Evolutionary conservation across 495 filamentous ascomycete species (phyloP).

Genomic region (Neurospora discreta): DNA sequence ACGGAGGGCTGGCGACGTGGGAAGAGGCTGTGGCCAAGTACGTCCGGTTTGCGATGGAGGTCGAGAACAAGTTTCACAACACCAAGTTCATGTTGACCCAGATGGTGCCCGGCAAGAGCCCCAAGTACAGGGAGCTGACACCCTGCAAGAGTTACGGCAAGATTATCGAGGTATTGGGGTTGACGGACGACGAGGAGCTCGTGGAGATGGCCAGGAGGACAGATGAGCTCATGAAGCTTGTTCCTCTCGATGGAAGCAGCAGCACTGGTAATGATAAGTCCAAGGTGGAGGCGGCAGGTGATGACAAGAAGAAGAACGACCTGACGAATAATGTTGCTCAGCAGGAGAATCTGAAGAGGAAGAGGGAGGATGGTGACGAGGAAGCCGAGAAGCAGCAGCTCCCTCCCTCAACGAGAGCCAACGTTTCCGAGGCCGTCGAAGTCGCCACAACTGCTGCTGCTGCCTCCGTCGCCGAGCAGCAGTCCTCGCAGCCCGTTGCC

Average conservation of each 20-base stretch:
- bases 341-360: not conserved
- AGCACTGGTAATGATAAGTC: slow-evolving; percentile 23
- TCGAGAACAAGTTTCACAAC: slow-evolving; percentile 79
- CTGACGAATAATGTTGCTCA: not conserved
- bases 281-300: slow-evolving; percentile 27
- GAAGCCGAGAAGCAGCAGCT: not conserved
- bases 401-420: not conserved
- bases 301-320: slow-evolving; percentile 4
- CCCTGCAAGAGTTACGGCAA: slow-evolving; percentile 52
- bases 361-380: not conserved
- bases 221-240: slow-evolving; percentile 52
- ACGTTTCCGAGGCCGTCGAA: not conserved
- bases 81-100: slow-evolving; percentile 84
- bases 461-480: not conserved
- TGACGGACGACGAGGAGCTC: slow-evolving; percentile 40
- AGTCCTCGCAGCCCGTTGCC: not conserved
- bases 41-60: slow-evolving; percentile 54
- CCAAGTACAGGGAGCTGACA: slow-evolving; percentile 43
- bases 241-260: slow-evolving; percentile 34
- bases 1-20: slow-evolving; percentile 62
- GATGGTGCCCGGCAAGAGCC: slow-evolving; percentile 69
- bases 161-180: slow-evolving; percentile 47
- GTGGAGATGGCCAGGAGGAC: slow-evolving; percentile 45
- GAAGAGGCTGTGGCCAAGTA: slow-evolving; percentile 63
- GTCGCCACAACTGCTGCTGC: not conserved